phyloP scores from a whole-genome alignment of 179 eudicot genomes.

The Spergularia azorica region DNA sequence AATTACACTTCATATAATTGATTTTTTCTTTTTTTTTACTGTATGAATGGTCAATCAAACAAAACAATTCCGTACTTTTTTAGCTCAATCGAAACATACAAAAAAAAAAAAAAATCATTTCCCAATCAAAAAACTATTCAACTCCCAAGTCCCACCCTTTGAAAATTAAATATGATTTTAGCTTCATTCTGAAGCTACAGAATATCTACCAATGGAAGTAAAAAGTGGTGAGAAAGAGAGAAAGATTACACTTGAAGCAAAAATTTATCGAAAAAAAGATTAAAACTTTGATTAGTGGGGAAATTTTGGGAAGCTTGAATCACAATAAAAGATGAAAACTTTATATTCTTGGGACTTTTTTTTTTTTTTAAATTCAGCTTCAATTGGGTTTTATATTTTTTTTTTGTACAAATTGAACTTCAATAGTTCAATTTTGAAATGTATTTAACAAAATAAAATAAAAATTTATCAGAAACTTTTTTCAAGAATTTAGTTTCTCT shows the following conservation, averaged over 20 bases:
- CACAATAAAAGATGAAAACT: slow-evolving; percentile 24
- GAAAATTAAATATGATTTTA: neutral
- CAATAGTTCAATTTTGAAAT: neutral
- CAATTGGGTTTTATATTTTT: neutral
- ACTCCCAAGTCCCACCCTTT: neutral
- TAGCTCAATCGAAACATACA: slow-evolving; percentile 1
- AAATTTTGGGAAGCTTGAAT: neutral
- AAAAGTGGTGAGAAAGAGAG: slow-evolving; percentile 13
- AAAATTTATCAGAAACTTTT: neutral
- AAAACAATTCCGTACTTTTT: neutral
- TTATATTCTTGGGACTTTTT: neutral
- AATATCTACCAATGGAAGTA: neutral
- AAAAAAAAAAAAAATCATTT: neutral
- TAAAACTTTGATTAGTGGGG: neutral
- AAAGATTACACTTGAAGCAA: slow-evolving; percentile 40
- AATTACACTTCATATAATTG: slow-evolving; percentile 2
- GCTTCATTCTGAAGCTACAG: slow-evolving; percentile 11
- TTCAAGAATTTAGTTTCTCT: neutral
- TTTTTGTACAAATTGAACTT: neutral
- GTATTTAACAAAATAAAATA: neutral
- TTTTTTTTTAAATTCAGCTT: neutral
- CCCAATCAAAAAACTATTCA: neutral
- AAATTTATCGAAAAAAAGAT: neutral
- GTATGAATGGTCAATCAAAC: neutral
- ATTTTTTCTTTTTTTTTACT: neutral